A percentile compares a stretch with the other conserved stretches of the same genome.
Evolutionary conservation across 306 rosid species (phyloP).

Genomic region (Cotoneaster glaucophyllus): DNA sequence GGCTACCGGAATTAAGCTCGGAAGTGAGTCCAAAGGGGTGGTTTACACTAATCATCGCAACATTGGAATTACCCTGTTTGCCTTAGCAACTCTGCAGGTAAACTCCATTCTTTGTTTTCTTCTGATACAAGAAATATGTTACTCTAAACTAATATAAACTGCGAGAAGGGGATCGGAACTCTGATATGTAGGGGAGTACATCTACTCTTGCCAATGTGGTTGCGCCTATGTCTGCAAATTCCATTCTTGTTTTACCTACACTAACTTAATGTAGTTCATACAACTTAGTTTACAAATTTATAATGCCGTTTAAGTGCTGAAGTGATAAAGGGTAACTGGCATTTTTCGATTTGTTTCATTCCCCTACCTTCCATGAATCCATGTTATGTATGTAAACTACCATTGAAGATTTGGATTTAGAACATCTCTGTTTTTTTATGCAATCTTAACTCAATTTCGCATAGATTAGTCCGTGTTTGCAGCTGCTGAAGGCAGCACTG

Average conservation of each 20-base stretch:
- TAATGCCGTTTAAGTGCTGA: not conserved
- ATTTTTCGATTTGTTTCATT: too few relatives aligned
- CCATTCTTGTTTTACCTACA: not conserved
- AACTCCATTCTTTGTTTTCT: not conserved
- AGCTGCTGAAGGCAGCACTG: not conserved
- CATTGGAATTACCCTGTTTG: slow-evolving; percentile 69
- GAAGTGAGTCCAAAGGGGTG: slow-evolving; percentile 48
- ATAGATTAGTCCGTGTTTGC: not conserved
- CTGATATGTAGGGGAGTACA: not conserved
- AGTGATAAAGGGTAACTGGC: not conserved
- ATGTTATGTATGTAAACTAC: not conserved
- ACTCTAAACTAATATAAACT: not conserved
- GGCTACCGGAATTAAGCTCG: slow-evolving; percentile 85
- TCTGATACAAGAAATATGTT: not conserved
- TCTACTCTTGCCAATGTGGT: not conserved
- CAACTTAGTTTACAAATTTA: not conserved
- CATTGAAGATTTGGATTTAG: not conserved
- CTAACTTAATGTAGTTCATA: not conserved
- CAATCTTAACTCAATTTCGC: not conserved
- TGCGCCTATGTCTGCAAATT: not conserved
- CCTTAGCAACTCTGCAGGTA: slow-evolving; percentile 74
- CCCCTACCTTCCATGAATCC: too few relatives aligned
- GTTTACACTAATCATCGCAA: slow-evolving; percentile 45
- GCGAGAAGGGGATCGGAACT: not conserved
- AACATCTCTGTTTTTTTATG: not conserved